Evolutionary conservation across 495 filamentous ascomycete genomes (phyloP), one percentile per base, ranked within the genome.

Genomic region (Talaromyces wortmannii): DNA sequence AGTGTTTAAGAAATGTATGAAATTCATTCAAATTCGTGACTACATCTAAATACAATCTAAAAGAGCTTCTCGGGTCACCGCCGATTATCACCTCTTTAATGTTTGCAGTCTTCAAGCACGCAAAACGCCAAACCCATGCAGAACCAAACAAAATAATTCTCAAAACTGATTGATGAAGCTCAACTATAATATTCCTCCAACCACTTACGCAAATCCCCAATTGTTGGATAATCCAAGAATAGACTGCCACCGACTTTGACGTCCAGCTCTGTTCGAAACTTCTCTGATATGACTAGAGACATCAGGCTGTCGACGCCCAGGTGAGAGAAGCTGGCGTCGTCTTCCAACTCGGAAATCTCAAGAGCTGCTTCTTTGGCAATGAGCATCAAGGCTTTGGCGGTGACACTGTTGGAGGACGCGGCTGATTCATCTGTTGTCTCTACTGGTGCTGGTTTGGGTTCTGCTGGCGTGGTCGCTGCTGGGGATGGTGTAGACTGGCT

Each of bases 241-340:
- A 79, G 46, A 23, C 58, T 59, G 8, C 64, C 59, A 8, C 59
- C 51, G 8, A 81, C 53, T 0, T 67, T 62, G 10, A 78, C 36
- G 1, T 57, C 61, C 15, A 80, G 64, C 55, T 70, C 61, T 0
- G 7, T 48, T 2, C 43, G 46, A 49, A 69, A 68, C 48, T 70
- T 71, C 42, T 70, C 64, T 4, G 73, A 58, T 29, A 73, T 54
- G 17, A 69, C 70, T 6, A 81, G 62, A 0, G 62, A 67, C 60
- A 80, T 56, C 6, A 78, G 65, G 11, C 65, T 68, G 53, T 78
- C 75, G 6, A 79, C 58, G 1, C 76, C 75, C 32, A 78, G 44
- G 32, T 70, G 64, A 5, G 64, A 60, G 53, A 76, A 67, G 2
- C 16, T 59, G 2, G 58, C 55, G 30, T 69, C 61, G 48, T 70